Base-by-base conservation (phyloP, 2,329 filamentous ascomycete species). In the Neofusicoccum sp. region DNA sequence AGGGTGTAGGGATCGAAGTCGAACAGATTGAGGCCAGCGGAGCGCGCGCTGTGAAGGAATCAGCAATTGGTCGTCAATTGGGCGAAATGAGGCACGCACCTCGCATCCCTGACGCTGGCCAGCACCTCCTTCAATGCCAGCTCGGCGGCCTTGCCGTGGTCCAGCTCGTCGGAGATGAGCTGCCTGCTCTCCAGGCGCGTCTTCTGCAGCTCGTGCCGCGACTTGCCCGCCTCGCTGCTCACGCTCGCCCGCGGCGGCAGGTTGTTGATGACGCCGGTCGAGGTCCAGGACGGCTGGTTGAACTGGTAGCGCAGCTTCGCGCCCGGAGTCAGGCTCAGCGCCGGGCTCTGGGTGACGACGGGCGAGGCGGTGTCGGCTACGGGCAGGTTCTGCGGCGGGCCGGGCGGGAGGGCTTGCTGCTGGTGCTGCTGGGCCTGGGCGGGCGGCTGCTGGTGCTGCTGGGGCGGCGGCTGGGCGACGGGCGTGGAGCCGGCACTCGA, bases 1-100 rank as follows among this genome's bases (percentile, higher is more conserved):
- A 96, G 86, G 4, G 89, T 82, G 63, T 93, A 85, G 34, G 93
- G 89, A 66, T 97, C 90, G 76, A 96, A 96, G 65, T 93, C 89
- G 72, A 86, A 87, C 3, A 85, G 80, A 16, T 78, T 65, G 60
- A 63, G 70, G 71, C 64, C 79, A 66, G 62, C 77, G 67, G 75
- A 73, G 60, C 77, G 76, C 28, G 76, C 76, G 26, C 63, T 61
- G 38, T 34, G 38, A 12, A 38, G 9, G 36, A 38, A 54, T 63
- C 20, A 63, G 51, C 48, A 47, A 47, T 33, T 34, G 30, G 12
- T 40, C 57, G n/a, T 36, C 45, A 60, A 51, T 56, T 56, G 38
- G 26, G 51, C 11, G 30, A 34, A 34, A 31, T 44, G 12, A 14
- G 33, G 48, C 31, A 20, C 69, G 54, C 81, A 93, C 90, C 88